phyloP scores from a whole-genome alignment of 2,329 filamentous ascomycete species.

The Rasamsonia emersonii region DNA sequence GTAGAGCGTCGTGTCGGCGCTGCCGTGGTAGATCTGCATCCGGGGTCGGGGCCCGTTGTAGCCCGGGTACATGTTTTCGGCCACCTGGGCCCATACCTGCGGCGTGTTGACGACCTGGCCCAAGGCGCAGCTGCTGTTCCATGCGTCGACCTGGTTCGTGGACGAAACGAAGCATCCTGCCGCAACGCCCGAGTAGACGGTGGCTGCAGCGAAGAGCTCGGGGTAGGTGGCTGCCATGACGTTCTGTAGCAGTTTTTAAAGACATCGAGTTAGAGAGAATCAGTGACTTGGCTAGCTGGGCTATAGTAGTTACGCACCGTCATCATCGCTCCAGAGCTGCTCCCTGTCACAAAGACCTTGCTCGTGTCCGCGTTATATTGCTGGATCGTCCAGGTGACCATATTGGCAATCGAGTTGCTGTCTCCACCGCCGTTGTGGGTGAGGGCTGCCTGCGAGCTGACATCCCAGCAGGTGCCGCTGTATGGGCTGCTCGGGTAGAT shows the following conservation, averaged over 20 bases:
- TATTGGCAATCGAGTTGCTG: conserved; percentile 32
- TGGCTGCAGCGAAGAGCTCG: conserved; percentile 18
- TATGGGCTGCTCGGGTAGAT: conserved; percentile 50
- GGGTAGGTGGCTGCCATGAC: no score
- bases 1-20: conserved; percentile 41
- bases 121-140: conserved; percentile 17
- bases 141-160: conserved; percentile 11
- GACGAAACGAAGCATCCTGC: conserved; percentile 16
- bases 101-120: conserved; percentile 14
- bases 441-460: conserved; percentile 35
- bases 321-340: no score
- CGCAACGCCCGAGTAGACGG: conserved; percentile 13
- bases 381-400: conserved; percentile 27
- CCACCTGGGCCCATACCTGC: conserved; percentile 14
- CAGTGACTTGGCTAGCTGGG: no score
- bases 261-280: no score
- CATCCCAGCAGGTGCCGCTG: conserved; percentile 51
- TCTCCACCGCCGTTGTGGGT: conserved; percentile 30
- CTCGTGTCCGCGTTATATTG: conserved; percentile 24
- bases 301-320: no score
- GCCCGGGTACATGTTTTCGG: conserved; percentile 15
- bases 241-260: no score
- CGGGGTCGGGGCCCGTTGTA: conserved; percentile 42
- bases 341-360: no score
- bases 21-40: conserved; percentile 53